phyloP scores from a whole-genome alignment of 2,329 filamentous ascomycete species.

The Talaromyces sp. region DNA sequence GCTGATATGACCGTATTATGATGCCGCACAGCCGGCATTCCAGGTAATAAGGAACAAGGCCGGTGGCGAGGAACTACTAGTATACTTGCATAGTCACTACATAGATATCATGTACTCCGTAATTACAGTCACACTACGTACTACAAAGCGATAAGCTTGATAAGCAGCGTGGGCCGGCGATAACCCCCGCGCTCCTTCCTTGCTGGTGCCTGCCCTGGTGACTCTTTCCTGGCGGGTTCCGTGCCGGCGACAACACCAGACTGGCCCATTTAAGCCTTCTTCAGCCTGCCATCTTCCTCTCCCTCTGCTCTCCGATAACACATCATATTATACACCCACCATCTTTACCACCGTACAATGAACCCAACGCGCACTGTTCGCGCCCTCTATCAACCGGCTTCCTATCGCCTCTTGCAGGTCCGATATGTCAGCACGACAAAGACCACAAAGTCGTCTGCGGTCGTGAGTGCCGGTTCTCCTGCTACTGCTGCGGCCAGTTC shows the following conservation, averaged over 20 bases:
- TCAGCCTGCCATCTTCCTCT: not conserved
- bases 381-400: not conserved
- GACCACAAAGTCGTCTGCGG: constrained; percentile 8
- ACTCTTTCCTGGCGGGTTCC: not conserved
- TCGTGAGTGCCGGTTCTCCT: not conserved
- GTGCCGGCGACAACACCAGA: not conserved
- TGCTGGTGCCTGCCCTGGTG: not conserved
- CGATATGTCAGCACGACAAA: constrained; percentile 11
- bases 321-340: not conserved
- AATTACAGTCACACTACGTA: not conserved
- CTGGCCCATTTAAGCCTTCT: not conserved
- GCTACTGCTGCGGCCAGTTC: not conserved
- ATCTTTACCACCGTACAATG: not conserved
- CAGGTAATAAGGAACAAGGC: not conserved
- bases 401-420: not conserved
- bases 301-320: not conserved
- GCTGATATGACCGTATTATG: not conserved
- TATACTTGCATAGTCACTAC: no score
- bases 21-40: not conserved
- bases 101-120: no score
- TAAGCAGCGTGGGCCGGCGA: not conserved
- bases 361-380: constrained; percentile 5
- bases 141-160: not conserved
- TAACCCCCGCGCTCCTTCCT: not conserved
- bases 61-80: not conserved